A percentile compares a stretch with the other conserved stretches of the same genome.
These are phyloP conservation scores for Geranium incanum DNA, from an alignment of 441 rosid genomes.

Conservation along the genomic window DNA sequence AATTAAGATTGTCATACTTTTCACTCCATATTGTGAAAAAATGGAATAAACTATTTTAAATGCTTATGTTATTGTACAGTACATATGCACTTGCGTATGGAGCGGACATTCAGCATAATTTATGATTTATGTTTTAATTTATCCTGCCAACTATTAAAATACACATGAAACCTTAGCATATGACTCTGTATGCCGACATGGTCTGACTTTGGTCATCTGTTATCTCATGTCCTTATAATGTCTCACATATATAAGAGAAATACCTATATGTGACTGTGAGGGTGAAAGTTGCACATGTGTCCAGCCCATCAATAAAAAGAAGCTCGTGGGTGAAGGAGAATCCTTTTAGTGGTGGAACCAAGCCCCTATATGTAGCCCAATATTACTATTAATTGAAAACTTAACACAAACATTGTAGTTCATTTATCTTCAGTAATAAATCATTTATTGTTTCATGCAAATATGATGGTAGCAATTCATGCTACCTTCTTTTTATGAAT, in stretches of 20 bases:
- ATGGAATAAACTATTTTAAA: background rate
- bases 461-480: background rate
- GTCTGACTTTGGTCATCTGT: conserved; percentile 1
- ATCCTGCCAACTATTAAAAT: background rate
- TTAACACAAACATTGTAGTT: background rate
- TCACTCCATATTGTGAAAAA: background rate
- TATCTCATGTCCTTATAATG: background rate
- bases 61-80: no score
- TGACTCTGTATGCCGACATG: background rate
- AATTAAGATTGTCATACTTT: conserved; percentile 2
- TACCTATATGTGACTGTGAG: no score
- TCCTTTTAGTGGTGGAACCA: no score
- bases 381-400: no score
- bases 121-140: background rate
- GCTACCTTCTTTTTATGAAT: background rate
- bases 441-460: background rate
- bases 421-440: background rate
- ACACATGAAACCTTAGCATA: background rate
- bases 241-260: no score
- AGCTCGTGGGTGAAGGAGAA: no score
- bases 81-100: background rate
- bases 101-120: background rate
- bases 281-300: no score
- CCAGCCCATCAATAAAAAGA: no score
- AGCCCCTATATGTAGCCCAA: no score